Base-by-base conservation (phyloP, 1,284 basidiomycete species). In the Leccinum solheimii region DNA sequence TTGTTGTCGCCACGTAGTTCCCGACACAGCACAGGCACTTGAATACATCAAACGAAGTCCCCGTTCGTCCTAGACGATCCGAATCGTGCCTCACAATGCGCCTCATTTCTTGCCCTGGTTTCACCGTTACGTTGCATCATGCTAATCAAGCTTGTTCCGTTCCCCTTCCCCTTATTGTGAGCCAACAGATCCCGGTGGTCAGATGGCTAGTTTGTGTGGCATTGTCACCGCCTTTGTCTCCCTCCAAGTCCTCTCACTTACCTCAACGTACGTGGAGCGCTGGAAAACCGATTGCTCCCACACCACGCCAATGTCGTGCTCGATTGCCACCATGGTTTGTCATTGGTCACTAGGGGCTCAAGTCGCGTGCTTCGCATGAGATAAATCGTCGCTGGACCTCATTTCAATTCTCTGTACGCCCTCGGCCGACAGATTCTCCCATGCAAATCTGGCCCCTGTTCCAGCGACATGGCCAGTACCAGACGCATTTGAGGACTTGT, bases 371-470 rank as follows among this genome's bases (percentile, higher is more conserved):
- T 69, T 68, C 62, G 61, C 63, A 66, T 57, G 67, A 61, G 62
- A 70, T 60, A 59, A 36, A 32, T 36, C 54, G 16, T 66, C 50
- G 21, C 30, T 59, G 50, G 43, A 59, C 51, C 51, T 54, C 51
- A 54, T 59, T 50, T 58, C 55, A 55, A 57, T 56, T 30, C 52
- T 49, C 54, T 56, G 36, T 49, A 32, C 23, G 14, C 40, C 45
- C 50, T 58, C 43, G 49, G 52, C 32, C 32, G 26, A 57, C 51
- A 34, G 67, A 66, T 62, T 70, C 70, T 66, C 68, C 66, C 65
- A 61, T 72, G 70, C 62, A 71, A 73, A 74, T 74, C 69, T 54
- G 38, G 57, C 51, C 56, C 59, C 49, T 62, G 57, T 50, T 40
- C 65, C 34, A 50, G 56, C 26, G 49, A 59, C 58, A 61, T 56